Evolutionary conservation across 345 rosid genomes (phyloP).

Genomic region (Anastatica hierochuntica): DNA sequence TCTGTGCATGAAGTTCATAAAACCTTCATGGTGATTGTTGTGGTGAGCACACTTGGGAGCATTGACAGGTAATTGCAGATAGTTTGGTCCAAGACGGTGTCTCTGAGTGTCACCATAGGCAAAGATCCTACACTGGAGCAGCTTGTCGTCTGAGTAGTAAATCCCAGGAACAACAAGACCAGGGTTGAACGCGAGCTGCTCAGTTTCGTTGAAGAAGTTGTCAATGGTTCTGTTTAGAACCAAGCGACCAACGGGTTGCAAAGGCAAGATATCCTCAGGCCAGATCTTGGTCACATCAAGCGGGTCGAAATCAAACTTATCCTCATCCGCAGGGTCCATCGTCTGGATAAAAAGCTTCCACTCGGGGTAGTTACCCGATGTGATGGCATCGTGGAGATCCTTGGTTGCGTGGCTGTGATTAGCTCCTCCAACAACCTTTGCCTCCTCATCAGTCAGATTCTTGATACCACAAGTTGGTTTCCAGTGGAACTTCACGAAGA

Average conservation of each 20-base stretch:
- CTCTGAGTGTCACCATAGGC: slow-evolving; percentile 91
- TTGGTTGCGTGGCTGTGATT: slow-evolving; percentile 98
- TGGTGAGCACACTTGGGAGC: slow-evolving; percentile 95
- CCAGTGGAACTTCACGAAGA: slow-evolving; percentile 94
- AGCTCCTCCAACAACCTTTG: slow-evolving; percentile 75
- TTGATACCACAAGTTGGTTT: slow-evolving; percentile 95
- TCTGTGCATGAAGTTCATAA: slow-evolving; percentile 90
- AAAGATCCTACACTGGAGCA: slow-evolving; percentile 88
- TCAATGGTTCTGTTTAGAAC: slow-evolving; percentile 92
- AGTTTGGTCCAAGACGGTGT: slow-evolving; percentile 98
- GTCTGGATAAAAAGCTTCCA: slow-evolving; percentile 91
- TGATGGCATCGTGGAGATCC: slow-evolving; percentile 83
- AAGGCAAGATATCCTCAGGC: slow-evolving; percentile 98
- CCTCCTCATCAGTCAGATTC: slow-evolving; percentile 86
- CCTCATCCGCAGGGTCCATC: slow-evolving; percentile 84
- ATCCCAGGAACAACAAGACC: slow-evolving; percentile 84
- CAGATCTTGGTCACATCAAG: slow-evolving; percentile 96
- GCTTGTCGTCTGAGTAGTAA: slow-evolving; percentile 80
- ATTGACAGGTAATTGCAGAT: slow-evolving; percentile 85
- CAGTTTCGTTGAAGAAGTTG: slow-evolving; percentile 91
- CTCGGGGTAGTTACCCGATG: slow-evolving; percentile 94
- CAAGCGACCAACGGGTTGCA: slow-evolving; percentile 96
- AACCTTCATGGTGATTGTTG: slow-evolving; percentile 95
- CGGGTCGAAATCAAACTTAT: slow-evolving; percentile 84
- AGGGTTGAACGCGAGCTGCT: slow-evolving; percentile 94